Conservation (phyloP, 192 early-diverging fungal genomes). For the Spizellomyces punctatus region DNA sequence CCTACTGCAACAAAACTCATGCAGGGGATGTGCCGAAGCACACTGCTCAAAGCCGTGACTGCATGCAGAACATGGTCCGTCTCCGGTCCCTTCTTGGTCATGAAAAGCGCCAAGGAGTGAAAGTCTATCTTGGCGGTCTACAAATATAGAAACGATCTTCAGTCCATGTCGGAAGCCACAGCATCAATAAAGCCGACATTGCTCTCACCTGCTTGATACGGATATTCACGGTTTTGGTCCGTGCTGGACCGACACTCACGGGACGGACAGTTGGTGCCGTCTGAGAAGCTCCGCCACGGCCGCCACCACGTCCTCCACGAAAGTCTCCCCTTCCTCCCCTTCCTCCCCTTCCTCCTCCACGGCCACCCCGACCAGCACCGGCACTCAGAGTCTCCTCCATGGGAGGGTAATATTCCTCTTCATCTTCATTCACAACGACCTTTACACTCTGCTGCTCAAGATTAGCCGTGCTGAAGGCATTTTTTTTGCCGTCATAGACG, state of each 20-base stretch:
- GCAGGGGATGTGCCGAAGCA: conserved; percentile 38
- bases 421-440: conserved; percentile 20
- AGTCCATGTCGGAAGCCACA: not conserved
- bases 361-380: not conserved
- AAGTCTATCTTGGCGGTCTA: conserved; percentile 29
- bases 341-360: conserved; percentile 17
- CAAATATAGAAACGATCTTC: too few relatives aligned
- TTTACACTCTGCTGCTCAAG: not conserved
- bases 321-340: conserved; percentile 15
- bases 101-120: conserved; percentile 33
- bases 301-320: conserved; percentile 27
- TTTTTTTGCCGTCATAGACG: conserved; percentile 39
- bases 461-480: conserved; percentile 25
- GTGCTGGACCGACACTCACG: too few relatives aligned
- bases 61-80: conserved; percentile 29
- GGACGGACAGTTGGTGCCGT: too few relatives aligned
- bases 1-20: conserved; percentile 37
- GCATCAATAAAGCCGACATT: not conserved
- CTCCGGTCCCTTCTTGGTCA: conserved; percentile 27
- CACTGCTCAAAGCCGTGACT: conserved; percentile 24
- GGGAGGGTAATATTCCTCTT: conserved; percentile 14
- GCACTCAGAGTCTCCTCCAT: not conserved
- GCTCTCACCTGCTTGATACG: conserved; percentile 21
- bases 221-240: conserved; percentile 5
- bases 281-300: conserved; percentile 8